Percentiles rank a stretch among this genome's conserved stretches.
Conservation (phyloP, 1,284 basidiomycete genomes). For the Coniferiporia weirii region DNA sequence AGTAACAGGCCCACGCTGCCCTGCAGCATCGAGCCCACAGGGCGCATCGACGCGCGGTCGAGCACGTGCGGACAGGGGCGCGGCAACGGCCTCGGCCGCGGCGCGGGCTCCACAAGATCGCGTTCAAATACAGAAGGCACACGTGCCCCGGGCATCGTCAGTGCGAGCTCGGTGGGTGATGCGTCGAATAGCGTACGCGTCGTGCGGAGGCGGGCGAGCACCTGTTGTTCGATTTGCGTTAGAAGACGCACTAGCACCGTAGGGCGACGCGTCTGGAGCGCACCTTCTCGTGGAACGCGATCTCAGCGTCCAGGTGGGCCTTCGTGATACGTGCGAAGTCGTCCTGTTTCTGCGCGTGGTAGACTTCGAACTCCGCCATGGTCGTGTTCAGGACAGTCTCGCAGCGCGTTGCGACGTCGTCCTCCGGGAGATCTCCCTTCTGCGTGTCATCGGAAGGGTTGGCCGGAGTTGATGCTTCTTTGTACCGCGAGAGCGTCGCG, state of each 20-base stretch:
- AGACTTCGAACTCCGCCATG: conserved; percentile 81
- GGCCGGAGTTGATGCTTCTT: conserved; percentile 36
- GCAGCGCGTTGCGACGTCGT: conserved; percentile 55
- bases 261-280: background rate
- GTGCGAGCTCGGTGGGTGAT: conserved; percentile 26
- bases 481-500: conserved; percentile 60
- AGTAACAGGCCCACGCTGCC: conserved; percentile 62
- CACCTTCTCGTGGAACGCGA: conserved; percentile 68
- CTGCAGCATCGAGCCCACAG: conserved; percentile 69
- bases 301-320: conserved; percentile 74
- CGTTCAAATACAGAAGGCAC: conserved; percentile 70
- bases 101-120: conserved; percentile 50
- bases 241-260: no score
- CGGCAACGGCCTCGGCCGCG: conserved; percentile 46
- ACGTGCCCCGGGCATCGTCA: conserved; percentile 38
- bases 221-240: conserved; percentile 27
- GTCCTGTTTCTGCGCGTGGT: conserved; percentile 68
- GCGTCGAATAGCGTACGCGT: conserved; percentile 51
- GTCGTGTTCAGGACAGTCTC: conserved; percentile 86
- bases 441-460: background rate
- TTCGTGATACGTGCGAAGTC: conserved; percentile 57
- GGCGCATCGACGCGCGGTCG: conserved; percentile 65
- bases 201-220: conserved; percentile 48
- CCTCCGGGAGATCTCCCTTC: background rate
- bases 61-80: conserved; percentile 75